A percentile compares a stretch with the other conserved stretches of the same genome.
Conservation (phyloP, 2,329 filamentous ascomycete species). For the Blastomyces silverae region DNA sequence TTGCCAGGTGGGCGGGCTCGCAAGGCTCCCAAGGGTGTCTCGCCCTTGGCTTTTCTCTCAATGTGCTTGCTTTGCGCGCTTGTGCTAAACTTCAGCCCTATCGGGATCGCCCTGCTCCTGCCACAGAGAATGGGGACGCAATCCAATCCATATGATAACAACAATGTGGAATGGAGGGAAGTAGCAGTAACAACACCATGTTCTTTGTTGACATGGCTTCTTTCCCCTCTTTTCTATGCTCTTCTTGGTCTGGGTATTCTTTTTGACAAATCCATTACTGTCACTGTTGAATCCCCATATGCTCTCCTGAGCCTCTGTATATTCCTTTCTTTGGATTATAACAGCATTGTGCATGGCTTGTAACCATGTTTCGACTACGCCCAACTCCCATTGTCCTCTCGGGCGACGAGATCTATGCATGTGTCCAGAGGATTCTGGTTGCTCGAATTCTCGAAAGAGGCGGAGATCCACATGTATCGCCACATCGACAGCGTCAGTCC, state of each 20-base stretch:
- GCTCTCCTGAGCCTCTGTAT: too few species aligned
- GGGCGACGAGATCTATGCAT: conserved; percentile 17
- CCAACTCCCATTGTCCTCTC: conserved; percentile 22
- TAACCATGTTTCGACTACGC: conserved; percentile 21
- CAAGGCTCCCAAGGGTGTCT: background rate
- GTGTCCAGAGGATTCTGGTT: conserved; percentile 14
- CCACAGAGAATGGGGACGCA: background rate
- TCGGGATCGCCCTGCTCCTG: background rate
- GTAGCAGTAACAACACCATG: background rate
- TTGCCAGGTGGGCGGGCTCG: too few species aligned
- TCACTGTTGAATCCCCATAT: background rate
- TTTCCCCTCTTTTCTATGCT: background rate
- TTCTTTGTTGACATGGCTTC: conserved; percentile 6
- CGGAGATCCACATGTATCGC: background rate
- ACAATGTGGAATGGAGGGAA: background rate
- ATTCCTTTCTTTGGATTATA: background rate
- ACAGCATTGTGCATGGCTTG: background rate
- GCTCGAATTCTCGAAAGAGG: conserved; percentile 9
- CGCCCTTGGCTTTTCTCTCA: background rate
- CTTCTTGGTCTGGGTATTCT: background rate
- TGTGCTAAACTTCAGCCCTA: background rate
- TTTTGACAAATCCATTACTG: background rate
- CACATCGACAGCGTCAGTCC: conserved; percentile 13
- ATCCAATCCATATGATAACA: background rate
- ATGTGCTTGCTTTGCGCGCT: background rate